Percentiles rank a stretch among this genome's conserved stretches.
phyloP scores from a whole-genome alignment of 306 rosid species.

The Albizia julibrissin region DNA sequence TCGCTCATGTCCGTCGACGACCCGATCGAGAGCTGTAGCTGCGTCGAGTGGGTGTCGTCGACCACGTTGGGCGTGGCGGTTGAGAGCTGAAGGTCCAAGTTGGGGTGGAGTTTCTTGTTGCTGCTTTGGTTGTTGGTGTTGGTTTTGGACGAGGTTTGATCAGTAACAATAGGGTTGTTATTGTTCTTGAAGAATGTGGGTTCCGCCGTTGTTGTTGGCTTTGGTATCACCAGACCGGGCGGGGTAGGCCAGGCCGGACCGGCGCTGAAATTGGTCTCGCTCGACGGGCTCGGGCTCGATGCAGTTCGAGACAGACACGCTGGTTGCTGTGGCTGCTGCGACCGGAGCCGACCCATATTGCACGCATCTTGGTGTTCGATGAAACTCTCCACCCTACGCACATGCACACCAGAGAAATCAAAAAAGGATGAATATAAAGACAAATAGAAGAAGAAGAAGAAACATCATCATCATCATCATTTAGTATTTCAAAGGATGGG shows the following conservation, averaged over 20 bases:
- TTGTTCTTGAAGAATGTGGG: constrained; percentile 45
- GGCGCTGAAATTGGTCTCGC: constrained; percentile 80
- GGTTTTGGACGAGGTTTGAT: constrained; percentile 29
- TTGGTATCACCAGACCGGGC: constrained; percentile 38
- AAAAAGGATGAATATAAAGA: not conserved
- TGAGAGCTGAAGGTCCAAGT: constrained; percentile 91
- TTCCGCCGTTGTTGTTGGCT: constrained; percentile 33
- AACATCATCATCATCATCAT: not conserved
- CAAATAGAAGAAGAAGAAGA: constrained; percentile 11
- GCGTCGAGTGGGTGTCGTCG: constrained; percentile 61
- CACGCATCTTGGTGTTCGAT: constrained; percentile 99
- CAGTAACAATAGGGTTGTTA: constrained; percentile 17
- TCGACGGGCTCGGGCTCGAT: constrained; percentile 90
- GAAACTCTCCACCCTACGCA: constrained; percentile 91
- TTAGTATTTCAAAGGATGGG: constrained; percentile 7
- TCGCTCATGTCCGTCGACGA: constrained; percentile 62
- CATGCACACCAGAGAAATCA: not conserved
- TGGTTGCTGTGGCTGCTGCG: constrained; percentile 64
- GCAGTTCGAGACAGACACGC: constrained; percentile 92
- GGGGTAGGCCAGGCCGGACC: constrained; percentile 52
- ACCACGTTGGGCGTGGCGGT: constrained; percentile 45
- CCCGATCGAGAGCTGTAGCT: constrained; percentile 84
- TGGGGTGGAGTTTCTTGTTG: constrained; percentile 46
- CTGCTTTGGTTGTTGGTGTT: not conserved
- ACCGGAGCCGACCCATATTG: constrained; percentile 67